These are phyloP conservation scores for Yamadazyma phyllophila DNA, from an alignment of 805 yeast species.

Conservation along the genomic window DNA sequence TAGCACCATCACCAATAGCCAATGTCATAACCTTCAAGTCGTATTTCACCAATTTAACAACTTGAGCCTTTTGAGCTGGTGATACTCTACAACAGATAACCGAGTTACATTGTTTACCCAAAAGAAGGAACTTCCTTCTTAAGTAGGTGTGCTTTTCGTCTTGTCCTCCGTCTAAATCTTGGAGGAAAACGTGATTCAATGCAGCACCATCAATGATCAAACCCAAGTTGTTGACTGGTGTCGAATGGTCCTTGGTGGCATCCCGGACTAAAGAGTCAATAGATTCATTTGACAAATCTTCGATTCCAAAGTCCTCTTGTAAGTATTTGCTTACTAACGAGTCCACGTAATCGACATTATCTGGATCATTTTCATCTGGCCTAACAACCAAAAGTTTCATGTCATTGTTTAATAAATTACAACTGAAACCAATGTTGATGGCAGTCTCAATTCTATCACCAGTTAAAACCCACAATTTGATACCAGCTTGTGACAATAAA, in stretches of 20 bases:
- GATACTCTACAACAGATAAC: conserved; percentile 85
- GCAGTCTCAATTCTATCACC: conserved; percentile 86
- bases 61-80: conserved; percentile 78
- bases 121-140: conserved; percentile 55
- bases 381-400: conserved; percentile 69
- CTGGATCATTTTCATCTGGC: conserved; percentile 53
- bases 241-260: conserved; percentile 61
- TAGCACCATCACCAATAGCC: conserved; percentile 85
- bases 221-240: conserved; percentile 59
- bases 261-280: conserved; percentile 50
- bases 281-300: conserved; percentile 38
- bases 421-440: conserved; percentile 77
- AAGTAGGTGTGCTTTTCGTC: conserved; percentile 13
- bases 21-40: conserved; percentile 70
- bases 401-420: conserved; percentile 63
- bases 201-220: conserved; percentile 73
- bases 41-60: conserved; percentile 64
- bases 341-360: conserved; percentile 12
- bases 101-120: conserved; percentile 73
- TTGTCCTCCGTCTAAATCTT: conserved; percentile 22
- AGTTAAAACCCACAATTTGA: conserved; percentile 79
- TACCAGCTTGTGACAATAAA: conserved; percentile 65
- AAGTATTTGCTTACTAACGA: conserved; percentile 38
- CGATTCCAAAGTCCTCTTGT: conserved; percentile 45
- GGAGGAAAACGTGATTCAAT: conserved; percentile 41